phyloP scores from a whole-genome alignment of 1,284 basidiomycete species.

The Ceratobasidium sp. region DNA sequence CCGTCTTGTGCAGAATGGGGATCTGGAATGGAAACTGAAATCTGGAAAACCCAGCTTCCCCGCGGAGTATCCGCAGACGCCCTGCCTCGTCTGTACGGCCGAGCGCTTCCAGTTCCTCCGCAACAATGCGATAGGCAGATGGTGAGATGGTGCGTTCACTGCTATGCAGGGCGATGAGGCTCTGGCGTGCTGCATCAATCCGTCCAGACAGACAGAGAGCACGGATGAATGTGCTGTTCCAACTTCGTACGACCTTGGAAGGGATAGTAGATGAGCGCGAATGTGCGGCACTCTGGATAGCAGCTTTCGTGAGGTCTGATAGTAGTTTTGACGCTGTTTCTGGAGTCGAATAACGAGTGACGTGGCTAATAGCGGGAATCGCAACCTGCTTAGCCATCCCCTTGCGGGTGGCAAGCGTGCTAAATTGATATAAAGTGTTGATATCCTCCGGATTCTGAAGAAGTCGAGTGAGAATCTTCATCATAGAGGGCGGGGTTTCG shows the following conservation, averaged over 20 bases:
- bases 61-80: background rate
- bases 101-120: conserved; percentile 22
- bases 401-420: conserved; percentile 11
- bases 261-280: conserved; percentile 16
- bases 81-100: background rate
- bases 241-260: conserved; percentile 11
- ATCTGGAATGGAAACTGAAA: background rate
- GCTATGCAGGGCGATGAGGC: conserved; percentile 25
- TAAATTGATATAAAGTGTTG: conserved; percentile 8
- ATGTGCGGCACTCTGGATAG: background rate
- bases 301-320: conserved; percentile 19
- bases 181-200: conserved; percentile 19
- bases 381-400: conserved; percentile 15
- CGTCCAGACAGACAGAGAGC: conserved; percentile 26
- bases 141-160: conserved; percentile 3
- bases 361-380: conserved; percentile 22
- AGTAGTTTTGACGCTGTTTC: conserved; percentile 30
- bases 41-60: conserved; percentile 4
- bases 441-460: conserved; percentile 17
- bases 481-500: background rate
- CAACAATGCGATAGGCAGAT: conserved; percentile 14
- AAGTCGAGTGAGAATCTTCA: background rate
- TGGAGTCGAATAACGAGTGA: conserved; percentile 28
- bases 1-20: too few relatives aligned
- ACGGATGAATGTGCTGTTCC: conserved; percentile 34